Conservation (phyloP, 495 filamentous ascomycete genomes). For the Antarctomyces pellizariae region DNA sequence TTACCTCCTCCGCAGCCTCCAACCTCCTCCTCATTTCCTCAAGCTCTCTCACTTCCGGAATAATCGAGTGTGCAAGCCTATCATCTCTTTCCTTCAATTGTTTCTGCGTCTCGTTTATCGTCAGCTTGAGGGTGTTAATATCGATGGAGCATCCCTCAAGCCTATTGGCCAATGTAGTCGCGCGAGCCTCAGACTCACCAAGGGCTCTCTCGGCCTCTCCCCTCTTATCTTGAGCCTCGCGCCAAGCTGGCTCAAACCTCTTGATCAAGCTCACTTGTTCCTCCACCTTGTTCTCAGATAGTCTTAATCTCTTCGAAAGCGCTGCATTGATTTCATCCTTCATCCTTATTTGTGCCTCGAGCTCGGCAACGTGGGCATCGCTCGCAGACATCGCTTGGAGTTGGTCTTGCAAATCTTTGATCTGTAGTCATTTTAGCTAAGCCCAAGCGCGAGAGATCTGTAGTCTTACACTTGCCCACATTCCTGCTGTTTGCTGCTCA, state of each 20-base stretch:
- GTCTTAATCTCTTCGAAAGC: conserved; percentile 3
- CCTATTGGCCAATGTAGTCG: conserved; percentile 1
- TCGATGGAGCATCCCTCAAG: conserved; percentile 6
- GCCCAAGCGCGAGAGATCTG: too few relatives aligned
- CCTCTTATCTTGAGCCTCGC: conserved; percentile 10
- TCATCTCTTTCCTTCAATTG: too few relatives aligned
- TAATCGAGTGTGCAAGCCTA: too few relatives aligned
- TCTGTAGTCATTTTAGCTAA: too few relatives aligned
- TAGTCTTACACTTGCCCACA: too few relatives aligned
- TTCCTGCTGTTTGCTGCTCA: too few relatives aligned
- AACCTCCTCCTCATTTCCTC: too few relatives aligned
- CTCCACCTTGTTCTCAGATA: conserved; percentile 3
- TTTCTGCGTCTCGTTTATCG: too few relatives aligned
- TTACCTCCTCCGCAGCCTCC: too few relatives aligned
- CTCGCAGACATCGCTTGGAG: neutral
- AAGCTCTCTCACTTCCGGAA: too few relatives aligned
- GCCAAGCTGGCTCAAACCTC: conserved; percentile 8
- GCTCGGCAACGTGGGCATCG: conserved; percentile 2
- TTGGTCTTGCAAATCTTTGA: too few relatives aligned
- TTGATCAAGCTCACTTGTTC: conserved; percentile 5
- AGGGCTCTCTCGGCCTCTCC: conserved; percentile 6
- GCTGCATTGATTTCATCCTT: conserved; percentile 5
- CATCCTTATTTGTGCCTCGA: conserved; percentile 4
- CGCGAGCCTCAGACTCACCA: neutral
- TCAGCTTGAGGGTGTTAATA: too few relatives aligned